Conservation (phyloP, 257 asterid species). For the Scutellaria minor region DNA sequence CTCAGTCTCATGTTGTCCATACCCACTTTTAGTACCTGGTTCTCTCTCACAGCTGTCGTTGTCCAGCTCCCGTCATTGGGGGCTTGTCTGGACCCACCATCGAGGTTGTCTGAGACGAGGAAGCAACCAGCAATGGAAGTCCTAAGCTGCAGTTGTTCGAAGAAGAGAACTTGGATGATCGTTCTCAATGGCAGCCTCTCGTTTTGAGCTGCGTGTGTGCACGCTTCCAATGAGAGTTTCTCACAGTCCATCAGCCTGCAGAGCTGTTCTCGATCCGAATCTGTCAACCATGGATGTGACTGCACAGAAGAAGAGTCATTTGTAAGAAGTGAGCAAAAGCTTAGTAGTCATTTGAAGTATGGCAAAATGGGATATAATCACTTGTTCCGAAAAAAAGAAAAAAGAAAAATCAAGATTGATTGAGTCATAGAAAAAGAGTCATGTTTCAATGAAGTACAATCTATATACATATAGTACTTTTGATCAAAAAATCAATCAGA, state of each 20-base stretch:
- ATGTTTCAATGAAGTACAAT: too few relatives aligned
- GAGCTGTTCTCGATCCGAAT: conserved; percentile 86
- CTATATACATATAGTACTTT: too few relatives aligned
- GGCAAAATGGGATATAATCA: too few relatives aligned
- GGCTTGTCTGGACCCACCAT: conserved; percentile 78
- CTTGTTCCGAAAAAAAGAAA: too few relatives aligned
- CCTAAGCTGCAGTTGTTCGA: conserved; percentile 91
- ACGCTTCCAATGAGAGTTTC: conserved; percentile 94
- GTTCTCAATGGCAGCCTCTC: conserved; percentile 86
- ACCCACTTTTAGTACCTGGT: conserved; percentile 93
- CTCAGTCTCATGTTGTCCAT: conserved; percentile 95
- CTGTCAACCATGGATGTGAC: conserved; percentile 96
- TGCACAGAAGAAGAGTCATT: conserved; percentile 30
- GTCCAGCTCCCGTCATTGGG: conserved; percentile 72
- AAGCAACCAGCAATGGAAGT: conserved; percentile 96
- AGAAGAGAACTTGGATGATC: conserved; percentile 93
- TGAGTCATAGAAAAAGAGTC: too few relatives aligned
- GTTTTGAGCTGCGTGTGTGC: conserved; percentile 98
- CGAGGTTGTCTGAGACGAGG: conserved; percentile 90
- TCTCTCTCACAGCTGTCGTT: conserved; percentile 74
- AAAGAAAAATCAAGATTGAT: too few relatives aligned
- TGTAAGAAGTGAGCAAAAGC: too few relatives aligned
- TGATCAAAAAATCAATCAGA: too few relatives aligned
- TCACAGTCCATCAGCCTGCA: conserved; percentile 97
- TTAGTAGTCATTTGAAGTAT: too few relatives aligned